Evolutionary conservation across 306 rosid genomes (phyloP).

Genomic region (Gillenia trifoliata): DNA sequence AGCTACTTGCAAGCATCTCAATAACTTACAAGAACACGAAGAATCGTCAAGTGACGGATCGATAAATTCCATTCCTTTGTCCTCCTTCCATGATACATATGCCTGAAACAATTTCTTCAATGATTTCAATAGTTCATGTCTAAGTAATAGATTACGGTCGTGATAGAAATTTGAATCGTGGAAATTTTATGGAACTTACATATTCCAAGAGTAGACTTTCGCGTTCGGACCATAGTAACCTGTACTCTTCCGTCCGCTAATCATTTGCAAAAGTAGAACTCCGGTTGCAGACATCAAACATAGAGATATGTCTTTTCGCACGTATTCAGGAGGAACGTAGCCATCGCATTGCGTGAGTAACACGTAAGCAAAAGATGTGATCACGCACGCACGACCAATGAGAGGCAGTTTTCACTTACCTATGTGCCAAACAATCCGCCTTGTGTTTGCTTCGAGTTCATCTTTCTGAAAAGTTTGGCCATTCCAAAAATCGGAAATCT

Average conservation of each 20-base stretch:
- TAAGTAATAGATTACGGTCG: neutral
- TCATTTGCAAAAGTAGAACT: constrained; percentile 56
- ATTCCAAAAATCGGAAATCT: constrained; percentile 70
- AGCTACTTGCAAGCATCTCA: constrained; percentile 66
- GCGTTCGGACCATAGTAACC: constrained; percentile 35
- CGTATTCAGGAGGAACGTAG: constrained; percentile 59
- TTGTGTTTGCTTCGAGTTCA: constrained; percentile 57
- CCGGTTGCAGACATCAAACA: constrained; percentile 35
- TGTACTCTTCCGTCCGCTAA: constrained; percentile 46
- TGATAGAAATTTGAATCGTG: neutral
- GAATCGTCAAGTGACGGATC: constrained; percentile 51
- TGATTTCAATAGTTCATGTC: neutral
- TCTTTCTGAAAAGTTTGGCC: constrained; percentile 55
- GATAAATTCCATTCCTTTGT: constrained; percentile 37
- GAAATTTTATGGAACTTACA: constrained; percentile 26
- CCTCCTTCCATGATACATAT: constrained; percentile 46
- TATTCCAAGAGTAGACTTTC: constrained; percentile 45
- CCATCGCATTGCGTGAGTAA: constrained; percentile 38
- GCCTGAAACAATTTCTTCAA: constrained; percentile 34
- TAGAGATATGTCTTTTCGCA: constrained; percentile 50
- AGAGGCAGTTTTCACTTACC: constrained; percentile 37
- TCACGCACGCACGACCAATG: neutral
- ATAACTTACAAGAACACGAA: constrained; percentile 35
- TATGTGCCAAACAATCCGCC: constrained; percentile 55
- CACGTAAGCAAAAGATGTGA: neutral